Base-by-base conservation (phyloP, 352 stramenopile genomes). In the Phytophthora tubulina region DNA sequence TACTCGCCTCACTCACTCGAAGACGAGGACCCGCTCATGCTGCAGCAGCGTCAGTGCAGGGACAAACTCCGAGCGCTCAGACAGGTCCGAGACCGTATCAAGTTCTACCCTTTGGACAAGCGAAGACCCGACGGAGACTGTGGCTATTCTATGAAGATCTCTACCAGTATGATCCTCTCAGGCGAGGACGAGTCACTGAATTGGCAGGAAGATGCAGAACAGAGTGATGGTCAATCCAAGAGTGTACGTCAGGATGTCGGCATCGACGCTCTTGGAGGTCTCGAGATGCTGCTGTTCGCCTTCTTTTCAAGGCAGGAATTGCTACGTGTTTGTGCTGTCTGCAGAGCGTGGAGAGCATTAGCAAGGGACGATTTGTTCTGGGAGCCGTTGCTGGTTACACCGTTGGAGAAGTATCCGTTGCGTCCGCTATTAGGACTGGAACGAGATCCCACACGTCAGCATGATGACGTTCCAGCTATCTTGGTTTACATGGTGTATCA, bases 401-500 rank as follows among this genome's bases (percentile, higher is more conserved):
- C 80, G 3, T 49, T 83, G 30, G 86, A 94, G 48, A 72, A 66
- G 17, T 93, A 94, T 65, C 82, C 84, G n/a, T 66, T 94, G 49
- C 86, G 86, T 0, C 42, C 63, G 17, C 67, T 95, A 10, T 60
- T 95, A 0, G 84, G 86, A 0, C 67, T 91, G 21, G 74, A 78
- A 31, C 48, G 54, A 52, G 53, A 73, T 7, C 35, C 33, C 27
- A 73, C 36, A 17, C 33, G 13, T 39, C 39, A 30, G 55, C 6
- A 45, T n/a, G 55, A 72, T 1, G 61, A 69, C 3, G 60, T 94
- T 6, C 85, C 88, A 30, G 86, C 86, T 7, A 90, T 93, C 30
- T 76, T 93, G 56, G 84, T 94, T 46, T 92, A 84, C 51, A 93
- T 90, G 73, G 75, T 94, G 27, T 95, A 86, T 72, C 72, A 79